Percentiles rank a stretch among this genome's conserved stretches.
phyloP scores from a whole-genome alignment of 805 yeast genomes.

The Candida ulmi region DNA sequence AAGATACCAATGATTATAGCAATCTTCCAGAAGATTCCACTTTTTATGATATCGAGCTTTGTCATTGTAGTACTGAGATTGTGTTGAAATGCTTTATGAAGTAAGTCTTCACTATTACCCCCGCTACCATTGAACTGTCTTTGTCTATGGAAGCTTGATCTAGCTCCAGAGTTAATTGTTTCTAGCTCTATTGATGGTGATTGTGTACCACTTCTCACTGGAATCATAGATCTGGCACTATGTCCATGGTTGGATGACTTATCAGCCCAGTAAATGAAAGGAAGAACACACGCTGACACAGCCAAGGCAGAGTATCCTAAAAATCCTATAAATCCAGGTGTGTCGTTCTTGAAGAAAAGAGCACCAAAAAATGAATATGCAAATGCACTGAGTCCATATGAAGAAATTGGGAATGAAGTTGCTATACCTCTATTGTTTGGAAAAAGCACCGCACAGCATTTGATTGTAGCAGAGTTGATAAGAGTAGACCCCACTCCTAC shows the following conservation, averaged over 20 bases:
- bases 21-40: slow-evolving; percentile 43
- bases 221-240: slow-evolving; percentile 3
- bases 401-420: slow-evolving; percentile 67
- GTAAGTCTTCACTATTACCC: slow-evolving; percentile 7
- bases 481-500: slow-evolving; percentile 71
- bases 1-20: slow-evolving; percentile 44
- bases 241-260: slow-evolving; percentile 5
- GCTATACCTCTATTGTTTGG: slow-evolving; percentile 70
- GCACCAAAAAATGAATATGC: slow-evolving; percentile 54
- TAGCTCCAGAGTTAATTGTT: background rate
- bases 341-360: slow-evolving; percentile 49
- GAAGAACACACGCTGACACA: slow-evolving; percentile 39
- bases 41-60: slow-evolving; percentile 18
- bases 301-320: slow-evolving; percentile 36
- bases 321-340: slow-evolving; percentile 46
- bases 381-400: slow-evolving; percentile 71
- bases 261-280: slow-evolving; percentile 32
- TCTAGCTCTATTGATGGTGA: slow-evolving; percentile 16
- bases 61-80: too few relatives aligned
- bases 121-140: background rate
- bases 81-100: slow-evolving; percentile 1
- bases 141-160: slow-evolving; percentile 1
- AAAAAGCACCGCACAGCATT: slow-evolving; percentile 66
- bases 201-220: slow-evolving; percentile 2
- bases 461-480: slow-evolving; percentile 58